Base-by-base conservation (phyloP, 108 stramenopile species). In the Cyclotella sp. region DNA sequence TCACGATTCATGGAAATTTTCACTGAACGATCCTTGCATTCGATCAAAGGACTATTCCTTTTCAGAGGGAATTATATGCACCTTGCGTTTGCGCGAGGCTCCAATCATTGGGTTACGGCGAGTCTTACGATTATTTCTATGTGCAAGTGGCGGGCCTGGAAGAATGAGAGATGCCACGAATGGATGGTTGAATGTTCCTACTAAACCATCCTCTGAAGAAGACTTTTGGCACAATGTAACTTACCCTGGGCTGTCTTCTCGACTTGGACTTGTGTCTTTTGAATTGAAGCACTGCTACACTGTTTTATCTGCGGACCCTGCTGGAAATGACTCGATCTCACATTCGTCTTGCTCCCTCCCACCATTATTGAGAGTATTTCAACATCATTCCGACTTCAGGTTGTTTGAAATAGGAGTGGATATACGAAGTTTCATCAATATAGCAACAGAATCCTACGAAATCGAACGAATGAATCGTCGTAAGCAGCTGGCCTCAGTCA, bases 111-210 rank as follows among this genome's bases (percentile, higher is more conserved):
- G 82, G n/a, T 58, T 95, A 10, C 83, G 79, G 0, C 74, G 94
- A 21, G 68, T 53, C 19, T 75, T 73, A 59, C 73, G 94, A 34
- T 68, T 92, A 19, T 95, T 89, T 71, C 63, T 93, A 18, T 90
- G 89, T 72, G 92, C 92, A 0, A 83, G 84, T 22, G 82, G 77
- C 28, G 94, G 94, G 2, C 92, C 94, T 0, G 94, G 94, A 16
- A 61, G 81, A 27, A 95, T 95, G 94, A 70, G 92, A 39, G 88
- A 87, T 74, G 92, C 88, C 11, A 90, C 87, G 13, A 92, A 89
- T 71, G 94, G 87, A 44, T 93, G 92, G 92, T 85, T 75, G 44
- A 88, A 86, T 67, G 64, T 94, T 52, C 77, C 81, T 0, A 22
- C 70, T 26, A 63, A 71, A 22, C 53, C 44, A 16, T 68, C 68